Conservation (phyloP, 1,284 basidiomycete genomes). For the Cutaneotrichosporon mucoides region DNA sequence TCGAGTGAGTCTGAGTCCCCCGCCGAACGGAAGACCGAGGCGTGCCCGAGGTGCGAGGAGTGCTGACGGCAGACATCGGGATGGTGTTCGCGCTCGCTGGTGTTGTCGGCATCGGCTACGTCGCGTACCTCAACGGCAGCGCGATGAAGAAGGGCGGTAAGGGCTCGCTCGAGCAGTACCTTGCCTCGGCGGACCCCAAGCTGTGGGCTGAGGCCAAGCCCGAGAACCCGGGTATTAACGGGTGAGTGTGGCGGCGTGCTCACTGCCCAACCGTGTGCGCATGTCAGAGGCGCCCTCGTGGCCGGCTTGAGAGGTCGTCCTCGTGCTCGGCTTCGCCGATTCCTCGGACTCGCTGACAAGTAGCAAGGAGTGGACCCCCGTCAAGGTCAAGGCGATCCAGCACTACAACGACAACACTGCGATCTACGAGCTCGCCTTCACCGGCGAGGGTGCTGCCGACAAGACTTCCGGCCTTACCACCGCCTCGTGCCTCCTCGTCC, state of each 20-base stretch:
- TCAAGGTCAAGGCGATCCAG: conserved; percentile 77
- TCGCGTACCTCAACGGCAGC: conserved; percentile 39
- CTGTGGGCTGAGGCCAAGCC: conserved; percentile 7
- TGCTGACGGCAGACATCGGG: conserved; percentile 28
- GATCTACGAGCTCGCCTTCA: conserved; percentile 79
- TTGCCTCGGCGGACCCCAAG: background rate
- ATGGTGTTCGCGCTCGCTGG: conserved; percentile 35
- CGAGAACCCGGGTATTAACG: conserved; percentile 25
- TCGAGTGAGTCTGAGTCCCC: conserved; percentile 9
- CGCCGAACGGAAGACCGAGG: too few relatives aligned
- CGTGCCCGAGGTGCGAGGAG: too few relatives aligned
- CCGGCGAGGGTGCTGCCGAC: conserved; percentile 62
- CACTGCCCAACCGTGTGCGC: too few relatives aligned
- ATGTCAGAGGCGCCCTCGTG: too few relatives aligned
- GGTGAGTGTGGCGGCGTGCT: too few relatives aligned
- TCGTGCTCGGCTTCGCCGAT: too few relatives aligned
- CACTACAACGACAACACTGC: conserved; percentile 92
- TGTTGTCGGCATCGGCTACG: conserved; percentile 38
- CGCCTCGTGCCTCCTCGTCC: conserved; percentile 57
- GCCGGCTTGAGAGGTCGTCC: too few relatives aligned
- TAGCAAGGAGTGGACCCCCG: conserved; percentile 32
- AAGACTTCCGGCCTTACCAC: conserved; percentile 62
- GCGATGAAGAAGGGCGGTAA: conserved; percentile 10
- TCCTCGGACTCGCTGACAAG: conserved; percentile 26
- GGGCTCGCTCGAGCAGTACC: conserved; percentile 1